These are phyloP conservation scores for Entrophospora sp. DNA, from an alignment of 192 early-diverging fungal species.

Conservation along the genomic window DNA sequence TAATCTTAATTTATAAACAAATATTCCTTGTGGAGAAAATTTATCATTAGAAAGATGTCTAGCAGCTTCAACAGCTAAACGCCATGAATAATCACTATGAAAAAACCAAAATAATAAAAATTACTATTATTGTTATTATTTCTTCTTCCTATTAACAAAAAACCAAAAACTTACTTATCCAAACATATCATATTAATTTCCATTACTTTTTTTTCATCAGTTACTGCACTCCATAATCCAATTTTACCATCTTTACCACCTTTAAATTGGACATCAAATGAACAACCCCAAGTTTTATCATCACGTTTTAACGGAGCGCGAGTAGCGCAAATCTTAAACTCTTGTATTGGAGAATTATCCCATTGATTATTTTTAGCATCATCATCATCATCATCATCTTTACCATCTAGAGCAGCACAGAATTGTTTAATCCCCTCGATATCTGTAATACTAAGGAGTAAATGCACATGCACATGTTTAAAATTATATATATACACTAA, in stretches of 20 bases:
- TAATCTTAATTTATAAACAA: slow-evolving; percentile 23
- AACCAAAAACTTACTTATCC: slow-evolving; percentile 21
- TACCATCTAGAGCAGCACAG: no score
- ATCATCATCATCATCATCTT: no score
- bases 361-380: not conserved
- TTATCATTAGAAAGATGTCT: slow-evolving; percentile 21
- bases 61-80: slow-evolving; percentile 23
- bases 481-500: no score
- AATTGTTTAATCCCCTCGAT: no score
- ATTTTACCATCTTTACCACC: slow-evolving; percentile 25
- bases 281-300: not conserved
- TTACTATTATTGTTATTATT: not conserved
- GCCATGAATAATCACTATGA: slow-evolving; percentile 32
- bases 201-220: slow-evolving; percentile 22
- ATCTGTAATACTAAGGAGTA: slow-evolving; percentile 23
- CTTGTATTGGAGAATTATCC: slow-evolving; percentile 1
- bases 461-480: slow-evolving; percentile 2
- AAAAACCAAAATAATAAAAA: not conserved
- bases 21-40: slow-evolving; percentile 25
- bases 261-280: slow-evolving; percentile 22
- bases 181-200: slow-evolving; percentile 21
- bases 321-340: slow-evolving; percentile 6
- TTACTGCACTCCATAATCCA: slow-evolving; percentile 32
- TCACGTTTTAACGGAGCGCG: not conserved
- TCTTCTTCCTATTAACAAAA: no score